Conservation (phyloP, 106 monocot genomes). For the Dactylorhiza incarnata region DNA sequence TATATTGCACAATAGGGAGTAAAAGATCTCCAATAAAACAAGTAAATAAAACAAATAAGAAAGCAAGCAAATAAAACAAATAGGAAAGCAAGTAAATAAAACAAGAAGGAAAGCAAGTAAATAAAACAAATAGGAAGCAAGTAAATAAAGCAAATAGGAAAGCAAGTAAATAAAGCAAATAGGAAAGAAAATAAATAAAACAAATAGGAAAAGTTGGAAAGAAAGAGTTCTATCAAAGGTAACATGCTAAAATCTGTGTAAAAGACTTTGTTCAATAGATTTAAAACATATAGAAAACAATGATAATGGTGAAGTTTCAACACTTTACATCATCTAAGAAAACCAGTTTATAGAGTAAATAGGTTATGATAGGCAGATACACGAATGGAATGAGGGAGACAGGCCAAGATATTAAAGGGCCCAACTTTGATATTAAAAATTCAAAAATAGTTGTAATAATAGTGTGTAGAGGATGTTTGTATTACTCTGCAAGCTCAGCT, state of each 20-base stretch:
- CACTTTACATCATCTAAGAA: not conserved
- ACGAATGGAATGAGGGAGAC: not conserved
- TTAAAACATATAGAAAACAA: not conserved
- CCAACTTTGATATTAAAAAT: not conserved
- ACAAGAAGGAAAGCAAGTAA: too few relatives aligned
- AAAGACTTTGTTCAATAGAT: not conserved
- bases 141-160: too few relatives aligned
- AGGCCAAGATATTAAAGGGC: not conserved
- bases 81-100: too few relatives aligned
- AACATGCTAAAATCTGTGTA: not conserved
- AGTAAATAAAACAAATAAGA: too few relatives aligned
- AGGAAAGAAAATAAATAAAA: not conserved
- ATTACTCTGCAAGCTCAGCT: conserved; percentile 56
- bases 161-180: not conserved
- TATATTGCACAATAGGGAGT: too few relatives aligned
- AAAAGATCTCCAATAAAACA: too few relatives aligned
- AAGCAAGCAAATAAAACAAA: too few relatives aligned
- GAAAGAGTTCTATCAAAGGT: not conserved
- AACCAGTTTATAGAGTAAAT: not conserved
- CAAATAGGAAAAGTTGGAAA: not conserved
- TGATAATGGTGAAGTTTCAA: not conserved
- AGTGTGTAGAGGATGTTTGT: not conserved
- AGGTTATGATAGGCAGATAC: too few relatives aligned
- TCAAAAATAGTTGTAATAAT: not conserved
- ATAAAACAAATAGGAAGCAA: too few relatives aligned